Evolutionary conservation across 2,329 filamentous ascomycete genomes (phyloP).

Genomic region (Leptoxyphium fumago): DNA sequence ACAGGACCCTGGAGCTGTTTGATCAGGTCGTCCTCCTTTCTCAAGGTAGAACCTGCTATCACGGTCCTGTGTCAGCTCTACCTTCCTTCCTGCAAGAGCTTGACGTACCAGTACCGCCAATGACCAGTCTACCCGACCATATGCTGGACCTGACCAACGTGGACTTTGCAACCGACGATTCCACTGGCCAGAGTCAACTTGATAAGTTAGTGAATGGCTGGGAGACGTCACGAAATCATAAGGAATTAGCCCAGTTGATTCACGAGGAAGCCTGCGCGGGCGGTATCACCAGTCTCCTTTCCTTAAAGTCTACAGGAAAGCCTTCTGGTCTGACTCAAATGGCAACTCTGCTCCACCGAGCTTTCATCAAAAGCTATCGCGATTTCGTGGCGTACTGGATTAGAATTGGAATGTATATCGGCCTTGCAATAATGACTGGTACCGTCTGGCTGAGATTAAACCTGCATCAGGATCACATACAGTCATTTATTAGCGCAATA

Average conservation of each 20-base stretch:
- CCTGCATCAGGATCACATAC: constrained; percentile 53
- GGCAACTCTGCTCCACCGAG: constrained; percentile 55
- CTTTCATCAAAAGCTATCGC: constrained; percentile 65
- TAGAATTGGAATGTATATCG: constrained; percentile 63
- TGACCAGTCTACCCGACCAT: constrained; percentile 64
- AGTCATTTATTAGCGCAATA: constrained; percentile 66
- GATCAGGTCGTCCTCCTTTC: constrained; percentile 62
- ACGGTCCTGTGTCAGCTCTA: constrained; percentile 42
- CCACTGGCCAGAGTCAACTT: constrained; percentile 29
- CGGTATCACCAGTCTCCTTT: constrained; percentile 18
- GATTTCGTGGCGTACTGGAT: constrained; percentile 72
- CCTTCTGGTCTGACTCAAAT: constrained; percentile 1
- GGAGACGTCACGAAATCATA: constrained; percentile 27
- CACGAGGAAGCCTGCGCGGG: neutral
- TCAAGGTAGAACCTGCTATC: constrained; percentile 53
- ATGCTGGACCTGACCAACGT: constrained; percentile 61
- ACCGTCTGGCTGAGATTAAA: constrained; percentile 68
- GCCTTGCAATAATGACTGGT: constrained; percentile 68
- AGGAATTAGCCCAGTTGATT: neutral
- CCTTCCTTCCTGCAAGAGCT: constrained; percentile 44
- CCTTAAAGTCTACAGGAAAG: neutral
- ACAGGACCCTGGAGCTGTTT: constrained; percentile 60
- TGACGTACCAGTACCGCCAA: constrained; percentile 45
- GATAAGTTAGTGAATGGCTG: constrained; percentile 37
- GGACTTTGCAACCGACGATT: constrained; percentile 45